Percentiles rank a stretch among this genome's conserved stretches.
Conservation (phyloP, 169 alveolate species). For the Cyclospora cayetanensis region DNA sequence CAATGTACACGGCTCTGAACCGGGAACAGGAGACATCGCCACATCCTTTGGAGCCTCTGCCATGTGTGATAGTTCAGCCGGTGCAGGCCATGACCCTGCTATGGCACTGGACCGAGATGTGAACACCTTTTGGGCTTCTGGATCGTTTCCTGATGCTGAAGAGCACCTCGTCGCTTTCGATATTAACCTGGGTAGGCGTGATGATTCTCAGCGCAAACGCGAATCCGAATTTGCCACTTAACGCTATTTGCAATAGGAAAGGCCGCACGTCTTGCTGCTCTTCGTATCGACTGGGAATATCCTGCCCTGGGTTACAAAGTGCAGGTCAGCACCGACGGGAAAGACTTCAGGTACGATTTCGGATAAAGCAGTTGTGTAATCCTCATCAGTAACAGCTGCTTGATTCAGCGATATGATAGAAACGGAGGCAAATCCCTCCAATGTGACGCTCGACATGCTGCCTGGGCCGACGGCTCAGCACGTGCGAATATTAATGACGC, state of each 20-base stretch:
- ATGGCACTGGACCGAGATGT: conserved; percentile 76
- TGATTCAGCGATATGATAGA: conserved; percentile 26
- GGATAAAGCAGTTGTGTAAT: not conserved
- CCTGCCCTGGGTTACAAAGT: conserved; percentile 88
- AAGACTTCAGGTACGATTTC: conserved; percentile 74
- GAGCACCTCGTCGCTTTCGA: conserved; percentile 69
- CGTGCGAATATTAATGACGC: conserved; percentile 84
- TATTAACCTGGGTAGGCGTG: conserved; percentile 44
- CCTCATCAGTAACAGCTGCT: not conserved
- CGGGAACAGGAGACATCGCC: conserved; percentile 72
- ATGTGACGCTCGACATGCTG: conserved; percentile 82
- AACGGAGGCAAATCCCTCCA: conserved; percentile 83
- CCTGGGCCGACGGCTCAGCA: conserved; percentile 80
- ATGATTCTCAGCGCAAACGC: not conserved
- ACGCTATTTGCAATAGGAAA: conserved; percentile 20
- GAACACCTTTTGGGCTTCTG: conserved; percentile 80
- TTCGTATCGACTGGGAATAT: conserved; percentile 90
- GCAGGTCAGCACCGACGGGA: conserved; percentile 84
- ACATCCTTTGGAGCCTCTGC: conserved; percentile 73
- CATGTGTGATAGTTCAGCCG: conserved; percentile 60
- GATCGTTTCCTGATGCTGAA: conserved; percentile 74
- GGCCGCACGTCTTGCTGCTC: conserved; percentile 5
- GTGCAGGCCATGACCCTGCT: conserved; percentile 68
- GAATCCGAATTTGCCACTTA: not conserved
- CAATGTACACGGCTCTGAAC: conserved; percentile 72